Conservation (phyloP, 306 rosid genomes). For the Pyrus betulifolia region DNA sequence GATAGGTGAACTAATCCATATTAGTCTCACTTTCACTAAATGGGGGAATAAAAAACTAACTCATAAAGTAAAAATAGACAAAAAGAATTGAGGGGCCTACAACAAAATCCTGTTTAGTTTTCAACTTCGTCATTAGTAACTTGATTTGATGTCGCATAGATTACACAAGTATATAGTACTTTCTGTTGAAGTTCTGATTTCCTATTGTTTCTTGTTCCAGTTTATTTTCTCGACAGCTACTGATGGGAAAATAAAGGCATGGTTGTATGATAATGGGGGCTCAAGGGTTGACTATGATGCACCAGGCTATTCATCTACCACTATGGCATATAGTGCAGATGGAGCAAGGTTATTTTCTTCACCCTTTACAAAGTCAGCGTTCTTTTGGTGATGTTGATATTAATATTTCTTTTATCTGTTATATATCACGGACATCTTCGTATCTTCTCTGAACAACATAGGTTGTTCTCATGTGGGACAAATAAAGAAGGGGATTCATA, state of each 20-base stretch:
- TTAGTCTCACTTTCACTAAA: no score
- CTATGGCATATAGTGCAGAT: slow-evolving; percentile 91
- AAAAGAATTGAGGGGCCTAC: background rate
- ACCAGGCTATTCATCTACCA: slow-evolving; percentile 92
- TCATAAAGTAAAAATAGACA: background rate
- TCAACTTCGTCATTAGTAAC: background rate
- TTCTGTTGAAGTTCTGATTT: slow-evolving; percentile 9
- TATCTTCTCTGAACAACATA: slow-evolving; percentile 25
- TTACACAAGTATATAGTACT: background rate
- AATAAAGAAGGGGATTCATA: slow-evolving; percentile 95
- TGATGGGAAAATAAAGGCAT: slow-evolving; percentile 99
- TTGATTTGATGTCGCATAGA: slow-evolving; percentile 3
- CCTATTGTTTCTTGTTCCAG: slow-evolving; percentile 32
- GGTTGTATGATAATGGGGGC: slow-evolving; percentile 95
- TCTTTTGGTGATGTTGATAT: background rate
- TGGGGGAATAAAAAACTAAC: no score
- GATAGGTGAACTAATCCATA: background rate
- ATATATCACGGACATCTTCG: slow-evolving; percentile 8
- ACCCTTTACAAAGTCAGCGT: background rate
- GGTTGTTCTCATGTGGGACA: slow-evolving; percentile 95
- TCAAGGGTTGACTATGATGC: slow-evolving; percentile 99
- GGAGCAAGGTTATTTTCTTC: slow-evolving; percentile 67
- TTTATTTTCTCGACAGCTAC: slow-evolving; percentile 97
- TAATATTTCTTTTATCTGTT: slow-evolving; percentile 1
- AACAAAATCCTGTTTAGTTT: background rate